Percentiles rank a stretch among this genome's conserved stretches.
Evolutionary conservation across 305 asterid species (phyloP).

Genomic region (Fraxinus velutina): DNA sequence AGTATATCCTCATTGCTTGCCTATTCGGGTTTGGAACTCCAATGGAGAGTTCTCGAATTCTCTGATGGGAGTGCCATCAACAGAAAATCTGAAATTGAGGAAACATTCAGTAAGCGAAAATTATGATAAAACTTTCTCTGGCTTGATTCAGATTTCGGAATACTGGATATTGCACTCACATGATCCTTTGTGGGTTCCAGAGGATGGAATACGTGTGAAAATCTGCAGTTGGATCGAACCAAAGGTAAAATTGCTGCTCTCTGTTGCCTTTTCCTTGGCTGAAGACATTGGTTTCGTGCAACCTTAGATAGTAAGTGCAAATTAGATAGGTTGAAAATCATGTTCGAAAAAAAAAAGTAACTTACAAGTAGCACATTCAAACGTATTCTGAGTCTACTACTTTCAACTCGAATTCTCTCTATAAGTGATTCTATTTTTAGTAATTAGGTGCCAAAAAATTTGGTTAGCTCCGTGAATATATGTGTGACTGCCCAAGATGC

Average conservation of each 20-base stretch:
- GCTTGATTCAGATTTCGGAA: background rate
- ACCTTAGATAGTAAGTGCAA: background rate
- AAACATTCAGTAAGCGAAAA: background rate
- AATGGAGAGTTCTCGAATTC: conserved; percentile 40
- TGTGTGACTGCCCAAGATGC: conserved; percentile 27
- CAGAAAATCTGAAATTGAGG: conserved; percentile 31
- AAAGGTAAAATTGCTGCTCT: conserved; percentile 50
- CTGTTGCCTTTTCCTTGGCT: conserved; percentile 47
- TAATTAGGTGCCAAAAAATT: background rate
- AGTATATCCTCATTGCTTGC: conserved; percentile 53
- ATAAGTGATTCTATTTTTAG: background rate
- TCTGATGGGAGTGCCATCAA: conserved; percentile 46
- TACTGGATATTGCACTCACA: conserved; percentile 26
- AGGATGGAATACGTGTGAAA: conserved; percentile 53
- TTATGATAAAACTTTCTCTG: background rate
- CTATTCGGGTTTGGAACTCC: conserved; percentile 48
- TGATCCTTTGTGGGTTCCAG: conserved; percentile 52
- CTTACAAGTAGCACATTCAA: background rate
- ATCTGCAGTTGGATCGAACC: conserved; percentile 56
- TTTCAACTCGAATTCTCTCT: background rate
- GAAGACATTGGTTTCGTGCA: conserved; percentile 28
- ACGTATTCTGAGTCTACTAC: background rate
- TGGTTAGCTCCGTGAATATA: conserved; percentile 23
- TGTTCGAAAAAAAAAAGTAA: background rate
- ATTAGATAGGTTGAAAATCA: background rate